Percentiles rank a stretch among this genome's conserved stretches.
Evolutionary conservation across 192 early-diverging fungal species (phyloP).

Genomic region (Podila clonocystis): DNA sequence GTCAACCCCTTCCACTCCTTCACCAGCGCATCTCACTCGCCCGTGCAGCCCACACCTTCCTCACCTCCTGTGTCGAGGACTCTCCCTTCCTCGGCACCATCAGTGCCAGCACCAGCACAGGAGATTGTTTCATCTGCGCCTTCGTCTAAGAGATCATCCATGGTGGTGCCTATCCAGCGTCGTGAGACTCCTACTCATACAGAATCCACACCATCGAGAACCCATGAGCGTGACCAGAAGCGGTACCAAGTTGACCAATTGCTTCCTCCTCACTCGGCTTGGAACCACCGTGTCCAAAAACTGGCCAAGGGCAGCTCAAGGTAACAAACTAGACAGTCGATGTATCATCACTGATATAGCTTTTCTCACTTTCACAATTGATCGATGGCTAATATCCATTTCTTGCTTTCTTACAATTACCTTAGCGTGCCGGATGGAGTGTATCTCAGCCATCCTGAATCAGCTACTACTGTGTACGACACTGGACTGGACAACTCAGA

Average conservation of each 20-base stretch:
- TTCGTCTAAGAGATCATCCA: constrained; percentile 33
- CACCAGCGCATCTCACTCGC: constrained; percentile 18
- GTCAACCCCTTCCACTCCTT: constrained; percentile 58
- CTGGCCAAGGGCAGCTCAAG: constrained; percentile 46
- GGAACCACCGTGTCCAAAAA: constrained; percentile 51
- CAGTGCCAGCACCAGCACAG: constrained; percentile 3
- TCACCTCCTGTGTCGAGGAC: constrained; percentile 1
- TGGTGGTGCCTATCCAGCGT: constrained; percentile 21
- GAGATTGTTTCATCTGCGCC: constrained; percentile 10
- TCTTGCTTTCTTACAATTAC: background rate
- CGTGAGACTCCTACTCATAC: constrained; percentile 31
- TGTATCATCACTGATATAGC: too few species aligned
- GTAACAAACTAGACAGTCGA: constrained; percentile 1
- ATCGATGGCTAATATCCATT: background rate
- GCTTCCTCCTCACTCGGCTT: constrained; percentile 45
- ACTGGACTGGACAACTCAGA: constrained; percentile 47
- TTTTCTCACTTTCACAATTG: too few species aligned
- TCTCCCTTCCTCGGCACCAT: background rate
- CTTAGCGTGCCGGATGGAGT: constrained; percentile 56
- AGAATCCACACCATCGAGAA: constrained; percentile 13
- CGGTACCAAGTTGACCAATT: constrained; percentile 45
- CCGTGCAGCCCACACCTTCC: background rate
- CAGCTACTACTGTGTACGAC: constrained; percentile 33
- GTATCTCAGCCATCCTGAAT: constrained; percentile 30
- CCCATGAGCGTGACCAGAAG: constrained; percentile 38